Evolutionary conservation across 495 filamentous ascomycete genomes (phyloP).

Genomic region (Patellaria atrata): DNA sequence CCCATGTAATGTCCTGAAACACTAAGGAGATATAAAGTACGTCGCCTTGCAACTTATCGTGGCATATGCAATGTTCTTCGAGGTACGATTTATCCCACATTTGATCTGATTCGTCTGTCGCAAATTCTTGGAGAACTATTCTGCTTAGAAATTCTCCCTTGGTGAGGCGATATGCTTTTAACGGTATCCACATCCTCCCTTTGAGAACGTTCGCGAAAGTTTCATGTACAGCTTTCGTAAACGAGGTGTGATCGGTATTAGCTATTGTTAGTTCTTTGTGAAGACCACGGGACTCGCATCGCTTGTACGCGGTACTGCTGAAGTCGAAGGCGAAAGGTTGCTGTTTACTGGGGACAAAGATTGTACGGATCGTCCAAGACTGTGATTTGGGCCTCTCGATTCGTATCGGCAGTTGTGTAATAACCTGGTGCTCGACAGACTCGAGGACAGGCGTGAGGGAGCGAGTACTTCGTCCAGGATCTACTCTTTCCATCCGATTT

Average conservation of each 20-base stretch:
- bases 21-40: constrained; percentile 20
- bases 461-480: constrained; percentile 5
- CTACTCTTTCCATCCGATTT: constrained; percentile 17
- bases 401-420: constrained; percentile 17
- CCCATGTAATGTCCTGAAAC: constrained; percentile 20
- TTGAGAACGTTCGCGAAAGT: constrained; percentile 18
- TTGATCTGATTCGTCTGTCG: constrained; percentile 9
- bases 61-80: constrained; percentile 22
- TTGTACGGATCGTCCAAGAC: constrained; percentile 17
- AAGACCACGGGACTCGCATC: constrained; percentile 20
- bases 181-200: constrained; percentile 21
- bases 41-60: constrained; percentile 23
- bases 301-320: constrained; percentile 18
- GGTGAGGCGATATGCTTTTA: constrained; percentile 13
- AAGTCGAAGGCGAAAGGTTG: constrained; percentile 18
- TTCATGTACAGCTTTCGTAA: constrained; percentile 16
- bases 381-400: constrained; percentile 19
- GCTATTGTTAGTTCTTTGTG: constrained; percentile 18
- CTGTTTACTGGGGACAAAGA: constrained; percentile 19
- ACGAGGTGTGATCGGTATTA: constrained; percentile 16
- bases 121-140: constrained; percentile 17
- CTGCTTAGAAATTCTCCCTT: constrained; percentile 15
- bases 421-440: constrained; percentile 11
- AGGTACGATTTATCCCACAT: constrained; percentile 24
- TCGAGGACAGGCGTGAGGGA: constrained; percentile 13